phyloP scores from a whole-genome alignment of 768 basidiomycete genomes.

The Boletus vermiculosoides region DNA sequence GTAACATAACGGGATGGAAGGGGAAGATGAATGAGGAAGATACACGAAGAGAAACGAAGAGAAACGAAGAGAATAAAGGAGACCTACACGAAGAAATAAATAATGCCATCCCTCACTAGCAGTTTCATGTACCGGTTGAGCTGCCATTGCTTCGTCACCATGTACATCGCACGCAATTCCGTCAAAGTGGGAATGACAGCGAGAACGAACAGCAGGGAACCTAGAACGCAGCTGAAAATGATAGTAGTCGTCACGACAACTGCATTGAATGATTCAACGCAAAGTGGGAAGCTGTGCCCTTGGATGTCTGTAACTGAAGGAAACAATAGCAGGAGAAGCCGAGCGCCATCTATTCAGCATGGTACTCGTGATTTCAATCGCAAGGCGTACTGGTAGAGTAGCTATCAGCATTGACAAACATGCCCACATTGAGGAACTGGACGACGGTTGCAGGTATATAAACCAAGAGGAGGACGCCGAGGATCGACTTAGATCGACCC shows the following conservation, averaged over 20 bases:
- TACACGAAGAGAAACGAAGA: neutral
- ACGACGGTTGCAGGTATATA: neutral
- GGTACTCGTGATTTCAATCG: neutral
- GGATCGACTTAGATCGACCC: neutral
- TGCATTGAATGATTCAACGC: neutral
- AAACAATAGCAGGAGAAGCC: too few relatives aligned
- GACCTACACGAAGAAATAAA: slow-evolving; percentile 6
- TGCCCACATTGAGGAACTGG: neutral
- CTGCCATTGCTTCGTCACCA: neutral
- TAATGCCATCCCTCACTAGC: neutral
- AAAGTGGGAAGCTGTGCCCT: neutral
- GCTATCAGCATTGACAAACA: neutral
- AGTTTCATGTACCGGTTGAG: neutral
- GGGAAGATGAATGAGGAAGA: neutral
- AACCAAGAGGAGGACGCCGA: neutral
- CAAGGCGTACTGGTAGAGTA: neutral
- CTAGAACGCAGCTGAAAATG: neutral
- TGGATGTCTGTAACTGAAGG: neutral
- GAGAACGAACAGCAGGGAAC: neutral
- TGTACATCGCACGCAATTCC: neutral
- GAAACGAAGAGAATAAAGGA: neutral
- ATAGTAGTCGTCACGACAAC: neutral
- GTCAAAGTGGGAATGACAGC: neutral
- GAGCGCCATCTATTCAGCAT: neutral
- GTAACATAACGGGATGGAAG: neutral